Conservation (phyloP, 805 yeast genomes). For the Pichia deserticola region DNA sequence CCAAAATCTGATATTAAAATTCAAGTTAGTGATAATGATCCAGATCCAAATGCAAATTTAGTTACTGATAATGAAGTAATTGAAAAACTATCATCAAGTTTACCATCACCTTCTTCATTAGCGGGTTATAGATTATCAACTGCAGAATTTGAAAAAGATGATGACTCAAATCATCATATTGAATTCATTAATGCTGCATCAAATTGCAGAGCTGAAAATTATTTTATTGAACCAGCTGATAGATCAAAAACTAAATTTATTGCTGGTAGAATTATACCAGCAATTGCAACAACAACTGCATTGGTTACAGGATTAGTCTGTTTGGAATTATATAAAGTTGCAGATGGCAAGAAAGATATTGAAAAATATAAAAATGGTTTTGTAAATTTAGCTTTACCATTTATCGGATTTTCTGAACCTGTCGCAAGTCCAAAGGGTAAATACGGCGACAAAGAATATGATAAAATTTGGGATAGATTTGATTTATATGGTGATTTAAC, state of each 20-base stretch:
- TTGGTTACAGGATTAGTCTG: slow-evolving; percentile 92
- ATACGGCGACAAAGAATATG: slow-evolving; percentile 73
- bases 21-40: slow-evolving; percentile 81
- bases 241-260: slow-evolving; percentile 87
- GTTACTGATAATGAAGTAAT: slow-evolving; percentile 56
- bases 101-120: slow-evolving; percentile 83
- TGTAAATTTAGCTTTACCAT: slow-evolving; percentile 86
- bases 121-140: slow-evolving; percentile 83
- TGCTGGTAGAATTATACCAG: slow-evolving; percentile 98
- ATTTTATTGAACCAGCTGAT: slow-evolving; percentile 83
- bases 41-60: slow-evolving; percentile 64
- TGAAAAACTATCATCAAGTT: slow-evolving; percentile 58
- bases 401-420: slow-evolving; percentile 96
- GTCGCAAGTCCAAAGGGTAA: slow-evolving; percentile 75
- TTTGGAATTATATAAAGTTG: slow-evolving; percentile 85
- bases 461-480: slow-evolving; percentile 93
- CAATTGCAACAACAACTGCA: slow-evolving; percentile 99
- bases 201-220: slow-evolving; percentile 90
- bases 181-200: slow-evolving; percentile 95
- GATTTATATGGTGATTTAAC: slow-evolving; percentile 73
- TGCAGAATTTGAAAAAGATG: slow-evolving; percentile 97
- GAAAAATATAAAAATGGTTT: slow-evolving; percentile 92
- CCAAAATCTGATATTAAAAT: slow-evolving; percentile 75
- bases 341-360: slow-evolving; percentile 61
- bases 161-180: slow-evolving; percentile 92